phyloP scores from a whole-genome alignment of 139 green algal species.

The Pseudopediastrum boryanum region DNA sequence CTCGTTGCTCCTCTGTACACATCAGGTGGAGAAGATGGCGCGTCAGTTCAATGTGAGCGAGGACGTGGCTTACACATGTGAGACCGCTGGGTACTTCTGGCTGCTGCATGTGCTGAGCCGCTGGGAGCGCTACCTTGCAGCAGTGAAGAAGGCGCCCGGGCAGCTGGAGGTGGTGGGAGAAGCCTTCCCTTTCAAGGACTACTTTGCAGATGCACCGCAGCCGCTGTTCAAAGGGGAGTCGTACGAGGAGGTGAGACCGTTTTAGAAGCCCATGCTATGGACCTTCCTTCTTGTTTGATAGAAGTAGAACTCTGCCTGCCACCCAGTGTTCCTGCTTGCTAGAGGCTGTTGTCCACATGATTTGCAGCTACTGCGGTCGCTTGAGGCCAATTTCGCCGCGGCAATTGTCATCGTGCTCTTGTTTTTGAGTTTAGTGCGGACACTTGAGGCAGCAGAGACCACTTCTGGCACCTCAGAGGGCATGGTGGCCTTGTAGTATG shows the following conservation, averaged over 20 bases:
- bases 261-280: too few relatives aligned
- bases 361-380: too few relatives aligned
- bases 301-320: too few relatives aligned
- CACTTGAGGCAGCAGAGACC: too few relatives aligned
- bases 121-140: conserved; percentile 79
- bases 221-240: conserved; percentile 70
- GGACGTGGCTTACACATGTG: conserved; percentile 92
- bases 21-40: conserved; percentile 79
- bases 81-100: conserved; percentile 97
- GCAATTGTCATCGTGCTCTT: too few relatives aligned
- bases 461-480: too few relatives aligned
- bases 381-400: too few relatives aligned
- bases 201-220: conserved; percentile 86
- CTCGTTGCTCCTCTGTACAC: not conserved
- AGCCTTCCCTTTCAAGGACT: conserved; percentile 92
- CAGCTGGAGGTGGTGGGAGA: conserved; percentile 58
- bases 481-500: too few relatives aligned
- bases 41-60: conserved; percentile 57
- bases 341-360: too few relatives aligned
- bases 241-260: conserved; percentile 55
- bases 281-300: too few relatives aligned
- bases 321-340: too few relatives aligned
- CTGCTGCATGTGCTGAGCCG: conserved; percentile 92
- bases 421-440: too few relatives aligned
- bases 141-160: conserved; percentile 6